Conservation (phyloP, 2,329 filamentous ascomycete species). For the Cadophora malorum region DNA sequence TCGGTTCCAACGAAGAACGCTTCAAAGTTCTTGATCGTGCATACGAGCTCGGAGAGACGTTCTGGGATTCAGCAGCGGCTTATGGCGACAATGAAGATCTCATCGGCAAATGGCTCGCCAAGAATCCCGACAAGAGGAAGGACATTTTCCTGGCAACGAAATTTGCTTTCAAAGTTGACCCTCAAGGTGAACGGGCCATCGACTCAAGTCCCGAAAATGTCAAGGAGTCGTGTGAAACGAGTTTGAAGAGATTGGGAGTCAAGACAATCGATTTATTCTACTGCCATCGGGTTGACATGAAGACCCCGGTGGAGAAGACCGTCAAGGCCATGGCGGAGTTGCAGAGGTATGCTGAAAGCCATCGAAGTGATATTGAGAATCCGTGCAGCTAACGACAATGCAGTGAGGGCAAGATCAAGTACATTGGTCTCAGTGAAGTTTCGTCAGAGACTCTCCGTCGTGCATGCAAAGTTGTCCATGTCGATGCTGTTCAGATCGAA, state of each 20-base stretch:
- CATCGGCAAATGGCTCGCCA: conserved; percentile 54
- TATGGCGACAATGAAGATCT: conserved; percentile 54
- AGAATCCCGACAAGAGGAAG: conserved; percentile 48
- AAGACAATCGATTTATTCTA: conserved; percentile 48
- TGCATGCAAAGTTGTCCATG: conserved; percentile 54
- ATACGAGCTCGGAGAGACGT: conserved; percentile 48
- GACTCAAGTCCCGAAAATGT: conserved; percentile 38
- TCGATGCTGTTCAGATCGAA: conserved; percentile 60
- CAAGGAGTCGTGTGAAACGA: conserved; percentile 47
- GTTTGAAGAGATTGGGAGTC: conserved; percentile 50
- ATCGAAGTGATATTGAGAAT: background rate
- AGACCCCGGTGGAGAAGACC: conserved; percentile 53
- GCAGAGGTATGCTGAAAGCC: conserved; percentile 37
- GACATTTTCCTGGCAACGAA: conserved; percentile 56
- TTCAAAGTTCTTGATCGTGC: conserved; percentile 50
- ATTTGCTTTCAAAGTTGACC: background rate
- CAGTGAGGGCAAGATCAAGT: conserved; percentile 59
- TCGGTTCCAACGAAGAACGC: conserved; percentile 46
- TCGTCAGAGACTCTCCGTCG: conserved; percentile 58
- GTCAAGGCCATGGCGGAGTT: conserved; percentile 50
- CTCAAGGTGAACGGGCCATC: conserved; percentile 49
- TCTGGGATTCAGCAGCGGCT: conserved; percentile 48
- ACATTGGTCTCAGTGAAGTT: conserved; percentile 61
- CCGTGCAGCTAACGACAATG: background rate
- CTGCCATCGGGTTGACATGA: conserved; percentile 50